phyloP scores from a whole-genome alignment of 2,329 filamentous ascomycete genomes.

The Cucurbitaria berberidis region DNA sequence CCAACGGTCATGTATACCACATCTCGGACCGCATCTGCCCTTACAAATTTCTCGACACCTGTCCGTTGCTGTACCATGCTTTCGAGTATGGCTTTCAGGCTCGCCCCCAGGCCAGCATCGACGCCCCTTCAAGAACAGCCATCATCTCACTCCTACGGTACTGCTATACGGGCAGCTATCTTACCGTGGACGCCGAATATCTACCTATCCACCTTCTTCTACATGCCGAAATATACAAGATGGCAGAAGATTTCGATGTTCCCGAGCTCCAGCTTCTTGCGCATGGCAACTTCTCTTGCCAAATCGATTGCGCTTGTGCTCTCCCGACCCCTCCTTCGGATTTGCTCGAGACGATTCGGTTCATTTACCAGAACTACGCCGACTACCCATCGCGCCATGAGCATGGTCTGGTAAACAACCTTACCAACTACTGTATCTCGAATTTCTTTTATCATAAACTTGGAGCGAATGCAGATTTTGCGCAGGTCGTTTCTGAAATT shows the following conservation, averaged over 20 bases:
- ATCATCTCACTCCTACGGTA: conserved; percentile 50
- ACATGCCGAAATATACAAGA: conserved; percentile 51
- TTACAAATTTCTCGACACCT: conserved; percentile 41
- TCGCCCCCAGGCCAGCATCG: conserved; percentile 45
- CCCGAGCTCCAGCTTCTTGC: conserved; percentile 48
- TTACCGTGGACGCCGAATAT: conserved; percentile 28
- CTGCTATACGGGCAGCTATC: conserved; percentile 51
- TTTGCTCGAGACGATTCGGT: conserved; percentile 50
- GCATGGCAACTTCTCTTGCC: conserved; percentile 48
- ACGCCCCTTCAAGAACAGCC: conserved; percentile 42
- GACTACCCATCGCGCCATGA: conserved; percentile 28
- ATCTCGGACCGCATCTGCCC: conserved; percentile 43
- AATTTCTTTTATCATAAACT: conserved; percentile 49
- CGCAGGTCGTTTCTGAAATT: conserved; percentile 44
- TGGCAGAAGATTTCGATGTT: conserved; percentile 51
- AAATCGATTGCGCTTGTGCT: conserved; percentile 50
- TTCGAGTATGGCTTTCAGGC: conserved; percentile 47
- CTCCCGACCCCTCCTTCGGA: conserved; percentile 47
- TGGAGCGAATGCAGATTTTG: conserved; percentile 45
- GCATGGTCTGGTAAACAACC: conserved; percentile 44
- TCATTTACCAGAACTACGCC: conserved; percentile 39
- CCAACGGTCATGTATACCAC: conserved; percentile 37
- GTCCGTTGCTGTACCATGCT: conserved; percentile 48
- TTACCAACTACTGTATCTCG: conserved; percentile 53
- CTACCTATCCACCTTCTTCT: conserved; percentile 43